Percentiles rank a stretch among this genome's conserved stretches.
These are phyloP conservation scores for Heterococcus sp. DNA, from an alignment of 108 stramenopile species.

Conservation along the genomic window DNA sequence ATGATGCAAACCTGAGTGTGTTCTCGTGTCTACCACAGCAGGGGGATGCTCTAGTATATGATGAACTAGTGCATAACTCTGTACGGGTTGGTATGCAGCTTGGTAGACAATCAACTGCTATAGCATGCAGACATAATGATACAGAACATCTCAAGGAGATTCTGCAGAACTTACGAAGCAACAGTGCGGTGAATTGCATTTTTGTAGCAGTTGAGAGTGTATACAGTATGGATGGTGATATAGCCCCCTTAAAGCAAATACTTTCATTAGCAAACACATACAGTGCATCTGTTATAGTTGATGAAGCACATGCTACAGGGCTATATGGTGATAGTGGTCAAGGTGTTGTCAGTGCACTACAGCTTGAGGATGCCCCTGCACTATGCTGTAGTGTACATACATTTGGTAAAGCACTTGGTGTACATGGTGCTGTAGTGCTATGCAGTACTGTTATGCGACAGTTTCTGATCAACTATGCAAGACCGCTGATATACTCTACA, in stretches of 20 bases:
- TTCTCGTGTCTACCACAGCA: slow-evolving; percentile 65
- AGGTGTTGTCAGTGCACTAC: slow-evolving; percentile 68
- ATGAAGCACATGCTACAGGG: slow-evolving; percentile 50
- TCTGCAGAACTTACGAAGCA: slow-evolving; percentile 41
- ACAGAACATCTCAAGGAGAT: slow-evolving; percentile 59
- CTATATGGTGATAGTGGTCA: slow-evolving; percentile 57
- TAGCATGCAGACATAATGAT: slow-evolving; percentile 78
- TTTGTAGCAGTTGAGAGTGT: slow-evolving; percentile 87
- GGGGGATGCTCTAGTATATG: slow-evolving; percentile 71
- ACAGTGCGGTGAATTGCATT: background rate
- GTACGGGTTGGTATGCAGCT: slow-evolving; percentile 50
- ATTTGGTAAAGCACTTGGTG: slow-evolving; percentile 95
- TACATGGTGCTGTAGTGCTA: slow-evolving; percentile 83
- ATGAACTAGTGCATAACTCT: slow-evolving; percentile 89
- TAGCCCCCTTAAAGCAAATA: slow-evolving; percentile 70
- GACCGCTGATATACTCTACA: slow-evolving; percentile 92
- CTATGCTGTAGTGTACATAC: slow-evolving; percentile 80
- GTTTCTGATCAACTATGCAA: slow-evolving; percentile 84
- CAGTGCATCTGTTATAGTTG: slow-evolving; percentile 36
- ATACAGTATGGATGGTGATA: slow-evolving; percentile 96
- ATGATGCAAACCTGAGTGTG: slow-evolving; percentile 90
- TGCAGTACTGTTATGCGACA: slow-evolving; percentile 65
- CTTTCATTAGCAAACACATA: background rate
- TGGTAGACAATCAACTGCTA: slow-evolving; percentile 22
- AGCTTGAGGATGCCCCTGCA: slow-evolving; percentile 74